phyloP scores from a whole-genome alignment of 345 rosid species.

The Boechera stricta region DNA sequence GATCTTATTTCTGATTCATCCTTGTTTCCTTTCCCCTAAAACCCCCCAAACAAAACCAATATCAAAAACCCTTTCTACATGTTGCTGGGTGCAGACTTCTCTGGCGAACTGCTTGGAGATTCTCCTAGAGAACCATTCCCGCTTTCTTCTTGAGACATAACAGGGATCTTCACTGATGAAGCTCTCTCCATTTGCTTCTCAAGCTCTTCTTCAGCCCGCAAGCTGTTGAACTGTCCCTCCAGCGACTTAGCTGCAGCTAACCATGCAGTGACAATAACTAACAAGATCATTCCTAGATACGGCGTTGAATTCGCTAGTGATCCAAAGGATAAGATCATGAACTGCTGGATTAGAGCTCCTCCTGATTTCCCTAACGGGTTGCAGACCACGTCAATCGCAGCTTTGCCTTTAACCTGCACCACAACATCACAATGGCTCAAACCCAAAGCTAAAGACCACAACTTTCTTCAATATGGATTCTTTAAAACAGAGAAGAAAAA shows the following conservation, averaged over 20 bases:
- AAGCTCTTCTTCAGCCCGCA: conserved; percentile 87
- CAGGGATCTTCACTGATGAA: conserved; percentile 66
- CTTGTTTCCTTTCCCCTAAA: not conserved
- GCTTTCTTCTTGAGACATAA: conserved; percentile 57
- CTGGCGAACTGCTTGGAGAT: conserved; percentile 31
- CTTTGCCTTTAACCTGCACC: conserved; percentile 92
- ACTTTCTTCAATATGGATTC: not conserved
- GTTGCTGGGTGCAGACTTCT: conserved; percentile 43
- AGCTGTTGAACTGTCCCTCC: conserved; percentile 74
- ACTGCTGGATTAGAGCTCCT: conserved; percentile 95
- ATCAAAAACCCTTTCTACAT: conserved; percentile 3
- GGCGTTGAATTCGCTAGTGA: conserved; percentile 96
- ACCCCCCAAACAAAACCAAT: conserved; percentile 1
- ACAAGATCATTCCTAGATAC: conserved; percentile 75
- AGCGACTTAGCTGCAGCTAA: conserved; percentile 85
- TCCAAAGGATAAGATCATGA: conserved; percentile 92
- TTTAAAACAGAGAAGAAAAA: not conserved
- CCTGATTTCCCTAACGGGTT: conserved; percentile 97
- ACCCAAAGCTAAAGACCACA: not conserved
- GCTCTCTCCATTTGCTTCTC: conserved; percentile 96
- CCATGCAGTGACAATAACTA: conserved; percentile 88
- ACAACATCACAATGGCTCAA: conserved; percentile 23
- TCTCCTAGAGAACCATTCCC: conserved; percentile 53
- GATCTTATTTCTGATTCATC: conserved; percentile 26
- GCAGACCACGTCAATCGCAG: conserved; percentile 96